These are phyloP conservation scores for Penicillium mononematosum DNA, from an alignment of 495 filamentous ascomycete genomes.

Conservation along the genomic window DNA sequence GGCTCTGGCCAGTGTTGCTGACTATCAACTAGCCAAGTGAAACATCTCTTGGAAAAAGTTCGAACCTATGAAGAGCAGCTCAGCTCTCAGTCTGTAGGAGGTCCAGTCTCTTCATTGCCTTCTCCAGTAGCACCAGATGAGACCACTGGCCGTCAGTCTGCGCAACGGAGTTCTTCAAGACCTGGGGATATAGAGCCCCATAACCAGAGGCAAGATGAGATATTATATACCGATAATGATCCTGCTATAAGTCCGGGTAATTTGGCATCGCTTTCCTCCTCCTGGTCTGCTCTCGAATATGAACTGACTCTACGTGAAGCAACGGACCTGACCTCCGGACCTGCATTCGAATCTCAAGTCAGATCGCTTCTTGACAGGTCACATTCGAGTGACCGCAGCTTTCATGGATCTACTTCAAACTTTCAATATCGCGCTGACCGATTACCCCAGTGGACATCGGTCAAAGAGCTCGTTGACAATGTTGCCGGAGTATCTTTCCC, in stretches of 20 bases:
- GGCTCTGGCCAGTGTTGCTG: background rate
- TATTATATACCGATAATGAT: constrained; percentile 11
- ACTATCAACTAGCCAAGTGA: constrained; percentile 14
- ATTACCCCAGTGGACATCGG: constrained; percentile 13
- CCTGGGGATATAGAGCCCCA: background rate
- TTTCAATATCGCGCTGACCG: background rate
- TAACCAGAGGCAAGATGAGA: background rate
- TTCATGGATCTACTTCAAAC: background rate
- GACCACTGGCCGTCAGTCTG: background rate
- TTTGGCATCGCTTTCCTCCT: background rate
- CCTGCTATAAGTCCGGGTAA: constrained; percentile 21
- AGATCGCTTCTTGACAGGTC: constrained; percentile 21
- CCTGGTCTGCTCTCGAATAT: background rate
- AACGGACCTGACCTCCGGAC: constrained; percentile 24
- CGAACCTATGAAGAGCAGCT: constrained; percentile 20
- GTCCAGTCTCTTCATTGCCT: background rate
- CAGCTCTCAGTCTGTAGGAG: background rate
- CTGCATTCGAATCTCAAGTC: constrained; percentile 28
- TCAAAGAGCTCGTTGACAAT: constrained; percentile 10
- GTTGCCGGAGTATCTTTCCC: constrained; percentile 8
- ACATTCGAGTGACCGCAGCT: background rate
- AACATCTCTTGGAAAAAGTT: constrained; percentile 18
- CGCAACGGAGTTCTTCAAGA: background rate
- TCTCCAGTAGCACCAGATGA: background rate
- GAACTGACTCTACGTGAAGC: constrained; percentile 8